A percentile compares a stretch with the other conserved stretches of the same genome.
Conservation (phyloP, 192 early-diverging fungal species). For the Chytriomyces confervae region DNA sequence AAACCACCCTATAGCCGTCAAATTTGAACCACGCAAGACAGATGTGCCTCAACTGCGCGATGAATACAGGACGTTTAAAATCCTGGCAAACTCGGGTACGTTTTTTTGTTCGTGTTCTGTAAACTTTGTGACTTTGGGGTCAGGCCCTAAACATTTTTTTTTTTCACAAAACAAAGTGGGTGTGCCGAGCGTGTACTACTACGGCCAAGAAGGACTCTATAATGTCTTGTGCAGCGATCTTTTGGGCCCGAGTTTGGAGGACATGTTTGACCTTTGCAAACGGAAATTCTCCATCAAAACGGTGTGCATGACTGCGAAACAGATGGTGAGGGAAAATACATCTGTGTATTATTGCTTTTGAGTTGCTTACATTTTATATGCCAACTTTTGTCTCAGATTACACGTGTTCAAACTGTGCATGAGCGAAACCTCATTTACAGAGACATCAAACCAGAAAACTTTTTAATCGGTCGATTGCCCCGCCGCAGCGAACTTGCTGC, state of each 20-base stretch:
- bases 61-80: slow-evolving; percentile 95
- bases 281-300: slow-evolving; percentile 91
- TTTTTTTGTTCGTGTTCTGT: slow-evolving; percentile 2
- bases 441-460: slow-evolving; percentile 99
- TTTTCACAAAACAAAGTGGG: slow-evolving; percentile 59
- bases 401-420: slow-evolving; percentile 90
- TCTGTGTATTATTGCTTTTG: background rate
- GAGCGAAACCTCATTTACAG: slow-evolving; percentile 96
- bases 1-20: slow-evolving; percentile 93
- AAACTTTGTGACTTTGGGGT: background rate
- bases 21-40: slow-evolving; percentile 96
- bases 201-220: slow-evolving; percentile 94
- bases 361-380: background rate
- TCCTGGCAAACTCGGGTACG: slow-evolving; percentile 70
- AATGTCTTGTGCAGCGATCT: slow-evolving; percentile 93
- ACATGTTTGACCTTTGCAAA: slow-evolving; percentile 93
- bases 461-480: slow-evolving; percentile 86
- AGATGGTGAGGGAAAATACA: slow-evolving; percentile 70
- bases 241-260: slow-evolving; percentile 90
- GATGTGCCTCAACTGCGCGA: slow-evolving; percentile 96
- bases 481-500: slow-evolving; percentile 45
- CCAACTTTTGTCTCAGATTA: slow-evolving; percentile 62
- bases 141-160: background rate
- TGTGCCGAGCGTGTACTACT: slow-evolving; percentile 91
- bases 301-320: slow-evolving; percentile 93